Conservation (phyloP, 192 early-diverging fungal genomes). For the Jimgerdemannia lactiflua region DNA sequence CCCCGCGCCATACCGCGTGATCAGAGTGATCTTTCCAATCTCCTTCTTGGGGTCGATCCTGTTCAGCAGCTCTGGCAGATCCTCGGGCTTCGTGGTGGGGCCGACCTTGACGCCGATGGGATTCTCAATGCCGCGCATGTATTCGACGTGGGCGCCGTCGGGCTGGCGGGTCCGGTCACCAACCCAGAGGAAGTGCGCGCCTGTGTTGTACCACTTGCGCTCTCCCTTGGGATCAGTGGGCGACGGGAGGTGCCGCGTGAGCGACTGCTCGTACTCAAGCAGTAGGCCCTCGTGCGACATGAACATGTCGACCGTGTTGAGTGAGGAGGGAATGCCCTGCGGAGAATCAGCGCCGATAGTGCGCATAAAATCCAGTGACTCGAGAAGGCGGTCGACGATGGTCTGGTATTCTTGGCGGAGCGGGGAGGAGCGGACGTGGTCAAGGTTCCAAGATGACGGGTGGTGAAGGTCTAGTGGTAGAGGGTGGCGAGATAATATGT, state of each 20-base stretch:
- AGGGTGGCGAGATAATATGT: neutral
- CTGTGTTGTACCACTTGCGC: constrained; percentile 84
- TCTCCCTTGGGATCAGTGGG: constrained; percentile 34
- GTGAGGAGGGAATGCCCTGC: constrained; percentile 30
- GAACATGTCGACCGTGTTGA: constrained; percentile 87
- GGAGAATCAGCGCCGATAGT: constrained; percentile 82
- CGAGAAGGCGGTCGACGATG: constrained; percentile 84
- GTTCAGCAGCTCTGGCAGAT: constrained; percentile 80
- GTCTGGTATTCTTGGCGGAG: constrained; percentile 86
- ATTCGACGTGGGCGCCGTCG: constrained; percentile 95
- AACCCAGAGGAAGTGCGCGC: constrained; percentile 98
- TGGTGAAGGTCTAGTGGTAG: constrained; percentile 75
- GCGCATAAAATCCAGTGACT: constrained; percentile 92
- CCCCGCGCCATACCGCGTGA: constrained; percentile 89
- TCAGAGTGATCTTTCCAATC: constrained; percentile 91
- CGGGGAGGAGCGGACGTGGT: constrained; percentile 77
- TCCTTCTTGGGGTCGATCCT: constrained; percentile 86
- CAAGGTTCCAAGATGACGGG: constrained; percentile 85
- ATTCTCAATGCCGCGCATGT: constrained; percentile 96
- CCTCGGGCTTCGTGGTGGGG: constrained; percentile 83
- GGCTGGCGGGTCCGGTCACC: constrained; percentile 97
- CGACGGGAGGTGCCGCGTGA: constrained; percentile 68
- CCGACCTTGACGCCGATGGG: constrained; percentile 98
- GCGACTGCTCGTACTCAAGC: constrained; percentile 86
- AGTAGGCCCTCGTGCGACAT: constrained; percentile 96